A percentile compares a stretch with the other conserved stretches of the same genome.
These are phyloP conservation scores for Fusarium sp. DNA, from an alignment of 2,329 filamentous ascomycete species.

Conservation along the genomic window DNA sequence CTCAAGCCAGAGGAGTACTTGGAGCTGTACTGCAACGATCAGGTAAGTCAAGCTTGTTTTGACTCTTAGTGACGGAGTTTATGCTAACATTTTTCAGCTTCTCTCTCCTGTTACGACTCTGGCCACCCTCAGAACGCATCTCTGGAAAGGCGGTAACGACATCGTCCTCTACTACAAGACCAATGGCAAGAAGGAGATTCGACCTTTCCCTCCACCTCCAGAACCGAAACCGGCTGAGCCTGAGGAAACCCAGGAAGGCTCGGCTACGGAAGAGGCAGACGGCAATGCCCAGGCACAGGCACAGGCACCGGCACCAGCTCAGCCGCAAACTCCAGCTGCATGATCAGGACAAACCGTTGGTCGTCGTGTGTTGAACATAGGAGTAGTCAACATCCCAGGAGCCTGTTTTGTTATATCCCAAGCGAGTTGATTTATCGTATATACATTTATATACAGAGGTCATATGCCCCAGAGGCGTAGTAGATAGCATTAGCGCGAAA, in stretches of 20 bases:
- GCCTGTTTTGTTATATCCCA: slow-evolving; percentile 13
- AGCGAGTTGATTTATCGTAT: slow-evolving; percentile 36
- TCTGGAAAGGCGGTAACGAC: slow-evolving; percentile 97
- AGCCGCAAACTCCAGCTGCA: slow-evolving; percentile 11
- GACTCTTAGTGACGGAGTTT: background rate
- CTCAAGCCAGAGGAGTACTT: slow-evolving; percentile 91
- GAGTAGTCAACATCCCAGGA: background rate
- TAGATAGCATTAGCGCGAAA: slow-evolving; percentile 43
- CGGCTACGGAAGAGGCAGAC: slow-evolving; percentile 31
- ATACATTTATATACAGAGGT: slow-evolving; percentile 44
- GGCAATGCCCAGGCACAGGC: slow-evolving; percentile 17
- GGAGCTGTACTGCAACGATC: slow-evolving; percentile 93
- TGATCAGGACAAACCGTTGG: slow-evolving; percentile 4
- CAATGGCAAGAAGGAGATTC: slow-evolving; percentile 82
- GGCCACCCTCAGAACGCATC: slow-evolving; percentile 89
- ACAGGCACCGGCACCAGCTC: slow-evolving; percentile 1
- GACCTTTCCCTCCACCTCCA: slow-evolving; percentile 47
- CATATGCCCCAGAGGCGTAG: slow-evolving; percentile 35
- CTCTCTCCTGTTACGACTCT: slow-evolving; percentile 89
- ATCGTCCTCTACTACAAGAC: slow-evolving; percentile 91
- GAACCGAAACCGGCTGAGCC: slow-evolving; percentile 34
- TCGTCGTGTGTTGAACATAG: slow-evolving; percentile 5
- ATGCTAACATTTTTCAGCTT: slow-evolving; percentile 56
- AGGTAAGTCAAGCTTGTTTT: slow-evolving; percentile 66
- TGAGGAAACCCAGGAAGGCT: slow-evolving; percentile 36